Base-by-base conservation (phyloP, 2,329 filamentous ascomycete genomes). In the Hypoxylon sp. region DNA sequence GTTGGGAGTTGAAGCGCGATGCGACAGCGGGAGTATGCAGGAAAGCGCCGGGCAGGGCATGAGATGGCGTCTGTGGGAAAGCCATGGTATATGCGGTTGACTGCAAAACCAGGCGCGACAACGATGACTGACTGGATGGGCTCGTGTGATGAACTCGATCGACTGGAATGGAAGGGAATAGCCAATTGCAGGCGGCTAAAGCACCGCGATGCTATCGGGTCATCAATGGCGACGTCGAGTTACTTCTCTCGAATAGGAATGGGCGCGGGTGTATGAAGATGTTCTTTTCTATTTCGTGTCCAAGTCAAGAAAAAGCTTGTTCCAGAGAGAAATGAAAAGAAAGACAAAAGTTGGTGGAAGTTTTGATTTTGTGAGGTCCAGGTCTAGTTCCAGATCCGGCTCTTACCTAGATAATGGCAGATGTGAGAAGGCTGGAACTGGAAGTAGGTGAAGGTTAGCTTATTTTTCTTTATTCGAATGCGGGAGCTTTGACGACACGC, bases 1-100 rank as follows among this genome's bases (percentile, higher is more conserved):
- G 74, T 53, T 73, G 78, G 58, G 79, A 73, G 73, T 80, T 81
- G 76, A 81, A 85, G 73, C 84, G 83, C 57, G 85, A 84, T 59
- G 82, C 79, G 37, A 86, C 84, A 63, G 90, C 92, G 52, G 92
- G 92, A 22, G 93, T 95, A 75, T 91, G 88, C 76, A 94, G 81
- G 77, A 91, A 95, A 75, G 90, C 90, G 82, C 92, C 92, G 48
- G 92, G 92, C 52, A 94, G 84, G 68, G 88, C 88, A 74, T 92
- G 89, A 81, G 91, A 86, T 42, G 92, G 92, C 63, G 92, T 82
- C 72, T 82, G 82, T 24, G 84, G 81, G 71, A 87, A 86, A 57
- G 87, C 83, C 88, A 90, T 90, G 67, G 65, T 74, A 61, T 51
- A 59, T 64, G 54, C 68, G 52, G 65, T 62, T 52, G 10, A 39